Conservation (phyloP, 768 basidiomycete species). For the Gloeophyllum trabeum region DNA sequence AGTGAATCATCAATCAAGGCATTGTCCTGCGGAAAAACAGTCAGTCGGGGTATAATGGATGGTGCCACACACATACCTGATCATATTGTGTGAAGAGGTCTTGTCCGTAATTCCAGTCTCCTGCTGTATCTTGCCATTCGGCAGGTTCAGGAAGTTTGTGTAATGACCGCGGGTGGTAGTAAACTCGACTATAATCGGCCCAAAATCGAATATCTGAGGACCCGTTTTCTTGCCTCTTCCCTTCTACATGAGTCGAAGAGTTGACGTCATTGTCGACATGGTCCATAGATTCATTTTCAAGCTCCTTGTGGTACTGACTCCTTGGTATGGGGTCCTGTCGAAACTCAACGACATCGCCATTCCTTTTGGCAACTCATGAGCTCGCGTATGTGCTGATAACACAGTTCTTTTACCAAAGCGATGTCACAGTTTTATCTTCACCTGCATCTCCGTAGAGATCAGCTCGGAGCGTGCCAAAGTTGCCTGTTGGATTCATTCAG, state of each 20-base stretch:
- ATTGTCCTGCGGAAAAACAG: constrained; percentile 33
- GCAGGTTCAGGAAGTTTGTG: constrained; percentile 50
- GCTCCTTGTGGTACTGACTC: constrained; percentile 42
- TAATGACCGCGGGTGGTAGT: constrained; percentile 52
- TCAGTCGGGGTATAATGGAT: too few species aligned
- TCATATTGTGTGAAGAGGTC: constrained; percentile 43
- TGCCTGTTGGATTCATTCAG: constrained; percentile 28
- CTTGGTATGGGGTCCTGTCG: constrained; percentile 39
- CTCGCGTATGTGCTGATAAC: constrained; percentile 1
- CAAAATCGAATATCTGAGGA: constrained; percentile 38
- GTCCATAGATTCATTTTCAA: constrained; percentile 17
- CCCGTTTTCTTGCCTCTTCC: not conserved
- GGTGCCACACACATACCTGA: too few species aligned
- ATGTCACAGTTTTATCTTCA: not conserved
- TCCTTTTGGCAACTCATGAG: constrained; percentile 24
- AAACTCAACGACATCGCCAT: constrained; percentile 34
- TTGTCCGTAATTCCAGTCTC: constrained; percentile 45
- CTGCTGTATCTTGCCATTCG: constrained; percentile 40
- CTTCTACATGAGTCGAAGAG: not conserved
- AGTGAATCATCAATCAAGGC: constrained; percentile 61
- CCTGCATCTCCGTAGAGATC: constrained; percentile 25
- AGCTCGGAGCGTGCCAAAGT: constrained; percentile 49
- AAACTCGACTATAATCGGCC: constrained; percentile 60
- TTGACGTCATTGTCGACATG: constrained; percentile 9
- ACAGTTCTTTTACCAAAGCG: constrained; percentile 5